Conservation (phyloP, 2,329 filamentous ascomycete genomes). For the Neoarthrinium moseri region DNA sequence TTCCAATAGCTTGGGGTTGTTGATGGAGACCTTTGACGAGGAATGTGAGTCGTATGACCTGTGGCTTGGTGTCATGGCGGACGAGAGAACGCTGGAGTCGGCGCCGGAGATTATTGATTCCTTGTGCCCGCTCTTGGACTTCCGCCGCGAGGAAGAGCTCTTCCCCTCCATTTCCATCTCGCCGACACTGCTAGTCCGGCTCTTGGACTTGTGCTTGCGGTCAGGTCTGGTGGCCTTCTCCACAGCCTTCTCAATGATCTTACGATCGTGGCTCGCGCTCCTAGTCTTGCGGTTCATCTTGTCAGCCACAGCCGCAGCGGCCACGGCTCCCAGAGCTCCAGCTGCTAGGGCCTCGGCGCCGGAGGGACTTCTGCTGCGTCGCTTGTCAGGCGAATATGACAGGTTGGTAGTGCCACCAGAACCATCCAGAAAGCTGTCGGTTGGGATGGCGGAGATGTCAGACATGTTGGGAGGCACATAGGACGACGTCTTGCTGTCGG, state of each 20-base stretch:
- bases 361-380: slow-evolving; percentile 41
- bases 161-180: slow-evolving; percentile 46
- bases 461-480: slow-evolving; percentile 70
- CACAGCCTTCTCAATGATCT: slow-evolving; percentile 30
- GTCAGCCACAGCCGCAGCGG: slow-evolving; percentile 37
- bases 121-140: slow-evolving; percentile 50
- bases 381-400: slow-evolving; percentile 25
- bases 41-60: slow-evolving; percentile 56
- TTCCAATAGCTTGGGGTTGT: slow-evolving; percentile 86
- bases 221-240: slow-evolving; percentile 44
- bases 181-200: slow-evolving; percentile 46
- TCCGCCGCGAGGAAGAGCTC: slow-evolving; percentile 44
- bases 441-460: slow-evolving; percentile 78
- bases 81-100: slow-evolving; percentile 56
- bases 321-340: slow-evolving; percentile 35
- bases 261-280: slow-evolving; percentile 39
- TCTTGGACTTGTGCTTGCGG: slow-evolving; percentile 49
- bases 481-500: slow-evolving; percentile 54
- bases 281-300: slow-evolving; percentile 46
- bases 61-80: slow-evolving; percentile 52
- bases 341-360: slow-evolving; percentile 36
- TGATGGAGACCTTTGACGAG: slow-evolving; percentile 70
- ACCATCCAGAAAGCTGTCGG: slow-evolving; percentile 62
- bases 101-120: slow-evolving; percentile 52
- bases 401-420: slow-evolving; percentile 41